phyloP scores from a whole-genome alignment of 768 basidiomycete genomes.

The Lenzites betulinus region DNA sequence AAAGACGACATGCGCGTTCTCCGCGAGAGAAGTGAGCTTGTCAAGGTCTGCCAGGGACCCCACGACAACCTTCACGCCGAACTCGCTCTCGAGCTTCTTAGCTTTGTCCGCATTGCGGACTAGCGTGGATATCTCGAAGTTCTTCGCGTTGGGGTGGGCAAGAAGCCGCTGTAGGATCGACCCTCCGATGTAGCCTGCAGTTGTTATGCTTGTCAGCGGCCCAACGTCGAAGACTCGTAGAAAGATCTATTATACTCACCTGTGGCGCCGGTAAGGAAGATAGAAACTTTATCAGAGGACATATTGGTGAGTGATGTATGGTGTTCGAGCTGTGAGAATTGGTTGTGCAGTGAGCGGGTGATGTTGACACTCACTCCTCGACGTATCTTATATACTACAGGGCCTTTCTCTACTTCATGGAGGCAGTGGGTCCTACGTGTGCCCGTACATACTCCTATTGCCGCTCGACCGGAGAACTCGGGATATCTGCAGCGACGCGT shows the following conservation, averaged over 20 bases:
- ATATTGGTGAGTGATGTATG: not conserved
- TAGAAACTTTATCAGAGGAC: conserved; percentile 32
- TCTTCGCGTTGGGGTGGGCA: conserved; percentile 40
- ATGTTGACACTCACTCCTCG: not conserved
- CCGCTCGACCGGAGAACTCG: not conserved
- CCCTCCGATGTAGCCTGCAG: conserved; percentile 39
- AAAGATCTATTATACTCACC: conserved; percentile 29
- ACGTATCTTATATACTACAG: not conserved
- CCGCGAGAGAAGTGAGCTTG: conserved; percentile 40
- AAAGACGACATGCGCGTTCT: conserved; percentile 41
- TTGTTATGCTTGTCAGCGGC: not conserved
- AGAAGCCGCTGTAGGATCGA: conserved; percentile 51
- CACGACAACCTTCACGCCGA: conserved; percentile 20
- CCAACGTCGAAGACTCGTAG: not conserved
- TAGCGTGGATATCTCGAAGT: conserved; percentile 46
- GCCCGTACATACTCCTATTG: not conserved
- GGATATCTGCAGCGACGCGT: not conserved
- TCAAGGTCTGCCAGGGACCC: conserved; percentile 34
- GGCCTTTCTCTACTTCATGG: not conserved
- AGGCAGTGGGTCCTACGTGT: not conserved
- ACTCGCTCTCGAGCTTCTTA: conserved; percentile 13
- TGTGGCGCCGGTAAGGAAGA: conserved; percentile 48
- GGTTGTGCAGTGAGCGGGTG: not conserved
- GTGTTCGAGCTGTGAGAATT: not conserved
- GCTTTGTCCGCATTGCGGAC: conserved; percentile 45